Base-by-base conservation (phyloP, 495 filamentous ascomycete species). In the Monascus purpureus region DNA sequence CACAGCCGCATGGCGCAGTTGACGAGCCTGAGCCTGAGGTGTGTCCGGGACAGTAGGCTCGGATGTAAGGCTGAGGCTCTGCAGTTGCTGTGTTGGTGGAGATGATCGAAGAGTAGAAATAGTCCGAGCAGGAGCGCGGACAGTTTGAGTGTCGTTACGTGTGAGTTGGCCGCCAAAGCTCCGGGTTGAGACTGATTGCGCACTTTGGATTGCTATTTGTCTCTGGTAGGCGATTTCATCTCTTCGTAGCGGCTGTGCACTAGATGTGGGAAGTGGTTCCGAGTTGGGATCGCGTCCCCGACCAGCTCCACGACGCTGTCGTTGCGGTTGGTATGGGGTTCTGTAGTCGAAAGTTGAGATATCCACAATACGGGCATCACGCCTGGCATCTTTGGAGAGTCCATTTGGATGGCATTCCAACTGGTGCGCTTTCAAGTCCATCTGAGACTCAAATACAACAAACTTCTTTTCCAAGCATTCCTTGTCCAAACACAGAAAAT, bases 381-480 rank as follows among this genome's bases (percentile, higher is more conserved):
- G 70, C 32, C 82, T 67, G 6, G 80, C 79, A 46, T 85, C 84
- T 43, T 93, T 94, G 5, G 82, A 75, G 8, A 90, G 50, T 2
- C 76, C 74, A 34, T 79, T 73, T 1, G 79, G 80, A 51, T 93
- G 84, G 8, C 60, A 59, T 47, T 82, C 76, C 5, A 92, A 49
- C 42, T 86, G 80, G 52, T 93, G 84, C 8, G 72, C 84, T 47
- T 94, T 93, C 17, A 99, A 53, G 51, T 96, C 90, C 62, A 99
- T 77, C 44, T 93, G 80, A 0, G 84, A 83, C 29, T 80, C 82
- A 39, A 99, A 99, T 1, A 95, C 92, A n/a, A 94, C 75, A 44
- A 95, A 93, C 53, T 95, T 96, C 68, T 94, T 93, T 37, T 96
- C 90, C 48, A 85, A 44, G 38, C 90, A 99, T 35, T 94, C 87